Evolutionary conservation across 306 rosid species (phyloP).

Genomic region (Quercus dentata): DNA sequence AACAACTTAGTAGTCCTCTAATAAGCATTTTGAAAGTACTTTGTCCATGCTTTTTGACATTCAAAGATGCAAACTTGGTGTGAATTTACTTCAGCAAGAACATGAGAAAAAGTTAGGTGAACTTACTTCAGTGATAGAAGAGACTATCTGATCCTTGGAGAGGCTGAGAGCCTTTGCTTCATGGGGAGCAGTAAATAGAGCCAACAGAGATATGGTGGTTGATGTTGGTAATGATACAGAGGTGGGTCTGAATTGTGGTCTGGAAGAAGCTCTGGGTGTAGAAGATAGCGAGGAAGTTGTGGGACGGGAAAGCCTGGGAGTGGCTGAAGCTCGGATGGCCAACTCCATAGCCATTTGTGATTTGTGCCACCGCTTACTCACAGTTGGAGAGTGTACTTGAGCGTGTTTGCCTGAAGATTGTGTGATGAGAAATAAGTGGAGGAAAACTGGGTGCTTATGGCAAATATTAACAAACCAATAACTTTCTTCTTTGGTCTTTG

Average conservation of each 20-base stretch:
- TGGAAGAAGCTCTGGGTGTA: slow-evolving; percentile 26
- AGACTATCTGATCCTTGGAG: slow-evolving; percentile 75
- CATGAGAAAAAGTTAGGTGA: neutral
- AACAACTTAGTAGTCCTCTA: neutral
- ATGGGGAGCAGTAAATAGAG: slow-evolving; percentile 55
- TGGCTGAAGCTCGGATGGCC: slow-evolving; percentile 59
- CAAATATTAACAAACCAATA: neutral
- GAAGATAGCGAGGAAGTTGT: slow-evolving; percentile 27
- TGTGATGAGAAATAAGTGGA: slow-evolving; percentile 52
- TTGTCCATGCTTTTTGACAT: neutral
- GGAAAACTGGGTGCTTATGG: slow-evolving; percentile 7
- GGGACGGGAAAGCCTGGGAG: slow-evolving; percentile 40
- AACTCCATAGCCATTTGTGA: slow-evolving; percentile 53
- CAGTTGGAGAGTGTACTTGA: neutral
- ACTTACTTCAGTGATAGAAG: slow-evolving; percentile 69
- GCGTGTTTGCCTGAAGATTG: neutral
- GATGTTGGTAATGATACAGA: slow-evolving; percentile 62
- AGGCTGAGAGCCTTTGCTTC: slow-evolving; percentile 70
- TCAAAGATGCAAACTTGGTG: neutral
- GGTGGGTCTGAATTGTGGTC: slow-evolving; percentile 37
- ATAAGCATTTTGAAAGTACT: neutral
- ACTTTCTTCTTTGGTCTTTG: neutral
- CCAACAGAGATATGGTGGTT: slow-evolving; percentile 61
- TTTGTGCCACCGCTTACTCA: slow-evolving; percentile 17
- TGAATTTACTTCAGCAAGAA: neutral